Evolutionary conservation across 345 rosid species (phyloP), one percentile per base, ranked within the genome.

Genomic region (Lumnitzera racemosa): DNA sequence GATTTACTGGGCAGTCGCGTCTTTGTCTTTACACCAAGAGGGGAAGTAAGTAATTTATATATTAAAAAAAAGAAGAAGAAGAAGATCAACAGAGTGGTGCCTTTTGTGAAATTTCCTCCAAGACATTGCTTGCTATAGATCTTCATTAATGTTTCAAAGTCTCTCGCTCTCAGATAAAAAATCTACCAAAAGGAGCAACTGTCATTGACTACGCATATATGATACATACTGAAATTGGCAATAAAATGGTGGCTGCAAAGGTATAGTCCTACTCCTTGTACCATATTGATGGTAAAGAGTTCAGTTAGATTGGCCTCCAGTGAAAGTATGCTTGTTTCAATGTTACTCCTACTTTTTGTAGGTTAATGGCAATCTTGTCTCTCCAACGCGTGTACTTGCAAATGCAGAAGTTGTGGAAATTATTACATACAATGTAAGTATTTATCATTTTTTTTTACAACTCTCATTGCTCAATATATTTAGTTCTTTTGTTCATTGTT

Each of bases 351-450:
- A 49, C 59, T 61, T 74, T 61, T 57, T 72, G 57, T 55, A 94
- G 99, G 99, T 94, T 72, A 94, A 94, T 67, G 99, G 97, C 61
- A 94, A 90, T 88, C 81, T 76, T 58, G 97, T 94, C 77, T 76
- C 91, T 71, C 96, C 99, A 11, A 74, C 69, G 8, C 99, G 76
- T 54, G 84, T 79, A 31, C 99, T 94, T 71, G 80, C 82, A 48
- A 94, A 94, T 80, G 99, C 99, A 36, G 99, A 90, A 80, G 99
- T 94, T 43, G 96, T 94, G 72, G 99, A 94, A 83, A 90, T 94
- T 72, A 76, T 94, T 74, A 90, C 97, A 57, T 87, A 94, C 61
- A 71, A 83, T 63, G 99, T 94, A 65, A 81, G 97, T 81, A 66
- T 62, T 70, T 65, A 25, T 47, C 51, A 16, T 49, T 5, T 50